These are phyloP conservation scores for Trichomonas tenax DNA, from an alignment of 208 protist genomes.

Conservation along the genomic window DNA sequence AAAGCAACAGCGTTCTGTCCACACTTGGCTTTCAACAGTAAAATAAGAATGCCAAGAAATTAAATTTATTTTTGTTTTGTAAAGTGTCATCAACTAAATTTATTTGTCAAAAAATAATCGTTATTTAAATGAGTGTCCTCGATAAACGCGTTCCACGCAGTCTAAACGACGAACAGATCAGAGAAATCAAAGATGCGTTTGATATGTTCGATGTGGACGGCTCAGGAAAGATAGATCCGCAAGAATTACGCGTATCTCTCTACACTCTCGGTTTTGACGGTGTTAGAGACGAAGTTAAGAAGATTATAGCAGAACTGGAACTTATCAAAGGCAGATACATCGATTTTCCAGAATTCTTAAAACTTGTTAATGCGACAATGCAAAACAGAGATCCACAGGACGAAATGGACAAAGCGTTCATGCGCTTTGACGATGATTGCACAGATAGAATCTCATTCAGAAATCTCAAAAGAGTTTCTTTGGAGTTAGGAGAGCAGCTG, in stretches of 20 bases:
- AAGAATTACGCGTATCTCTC: not conserved
- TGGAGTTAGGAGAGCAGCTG: conserved; percentile 32
- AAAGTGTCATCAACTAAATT: too few species aligned
- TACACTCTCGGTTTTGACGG: not conserved
- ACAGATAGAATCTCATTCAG: conserved; percentile 48
- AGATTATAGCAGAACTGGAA: not conserved
- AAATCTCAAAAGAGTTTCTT: conserved; percentile 41
- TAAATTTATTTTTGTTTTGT: too few species aligned
- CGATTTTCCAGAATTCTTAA: not conserved
- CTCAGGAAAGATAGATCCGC: not conserved
- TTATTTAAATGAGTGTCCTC: too few species aligned
- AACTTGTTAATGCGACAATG: not conserved
- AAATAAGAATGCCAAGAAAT: too few species aligned
- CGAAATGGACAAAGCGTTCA: conserved; percentile 49
- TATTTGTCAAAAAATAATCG: too few species aligned
- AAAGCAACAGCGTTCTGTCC: too few species aligned
- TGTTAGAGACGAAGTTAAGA: not conserved
- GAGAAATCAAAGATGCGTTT: conserved; percentile 15
- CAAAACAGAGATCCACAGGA: conserved; percentile 34
- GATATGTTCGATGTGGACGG: not conserved
- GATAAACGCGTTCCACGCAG: not conserved
- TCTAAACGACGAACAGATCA: not conserved
- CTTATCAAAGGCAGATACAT: not conserved
- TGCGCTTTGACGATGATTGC: conserved; percentile 50
- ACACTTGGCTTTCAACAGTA: too few species aligned